Evolutionary conservation across 495 filamentous ascomycete species (phyloP).

Genomic region (Aspergillus panamensis): DNA sequence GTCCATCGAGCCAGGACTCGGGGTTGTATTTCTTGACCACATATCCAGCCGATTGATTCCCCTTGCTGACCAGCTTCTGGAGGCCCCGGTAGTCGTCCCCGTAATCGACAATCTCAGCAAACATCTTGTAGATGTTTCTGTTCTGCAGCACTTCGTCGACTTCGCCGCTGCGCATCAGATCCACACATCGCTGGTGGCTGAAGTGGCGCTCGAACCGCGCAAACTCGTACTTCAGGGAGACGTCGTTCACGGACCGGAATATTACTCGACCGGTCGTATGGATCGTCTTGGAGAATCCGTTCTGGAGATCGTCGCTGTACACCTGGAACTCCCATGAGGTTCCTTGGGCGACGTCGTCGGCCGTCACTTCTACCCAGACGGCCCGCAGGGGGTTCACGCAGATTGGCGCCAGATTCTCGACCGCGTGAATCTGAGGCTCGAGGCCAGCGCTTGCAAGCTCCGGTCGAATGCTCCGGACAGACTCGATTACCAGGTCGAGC

Average conservation of each 20-base stretch:
- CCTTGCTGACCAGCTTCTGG: not conserved
- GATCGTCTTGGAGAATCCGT: not conserved
- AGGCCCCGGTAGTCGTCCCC: not conserved
- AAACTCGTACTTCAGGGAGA: not conserved
- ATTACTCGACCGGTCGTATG: not conserved
- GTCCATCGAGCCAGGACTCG: not conserved
- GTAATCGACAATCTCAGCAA: not conserved
- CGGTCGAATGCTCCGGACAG: constrained; percentile 34
- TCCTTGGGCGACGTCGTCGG: not conserved
- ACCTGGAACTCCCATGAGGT: not conserved
- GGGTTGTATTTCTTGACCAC: not conserved
- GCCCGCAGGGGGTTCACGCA: not conserved
- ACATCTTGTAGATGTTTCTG: not conserved
- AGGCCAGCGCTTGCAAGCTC: constrained; percentile 19
- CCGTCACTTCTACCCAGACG: not conserved
- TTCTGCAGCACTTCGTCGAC: not conserved
- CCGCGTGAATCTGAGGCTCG: constrained; percentile 24
- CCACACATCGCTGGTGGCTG: not conserved
- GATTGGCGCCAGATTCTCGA: not conserved
- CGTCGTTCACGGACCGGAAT: not conserved
- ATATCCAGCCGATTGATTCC: not conserved
- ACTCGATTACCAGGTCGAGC: constrained; percentile 45
- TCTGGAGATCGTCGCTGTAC: not conserved
- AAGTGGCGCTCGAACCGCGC: not conserved
- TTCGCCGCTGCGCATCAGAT: not conserved